Conservation (phyloP, 2,329 filamentous ascomycete genomes). For the Talaromyces sp. region DNA sequence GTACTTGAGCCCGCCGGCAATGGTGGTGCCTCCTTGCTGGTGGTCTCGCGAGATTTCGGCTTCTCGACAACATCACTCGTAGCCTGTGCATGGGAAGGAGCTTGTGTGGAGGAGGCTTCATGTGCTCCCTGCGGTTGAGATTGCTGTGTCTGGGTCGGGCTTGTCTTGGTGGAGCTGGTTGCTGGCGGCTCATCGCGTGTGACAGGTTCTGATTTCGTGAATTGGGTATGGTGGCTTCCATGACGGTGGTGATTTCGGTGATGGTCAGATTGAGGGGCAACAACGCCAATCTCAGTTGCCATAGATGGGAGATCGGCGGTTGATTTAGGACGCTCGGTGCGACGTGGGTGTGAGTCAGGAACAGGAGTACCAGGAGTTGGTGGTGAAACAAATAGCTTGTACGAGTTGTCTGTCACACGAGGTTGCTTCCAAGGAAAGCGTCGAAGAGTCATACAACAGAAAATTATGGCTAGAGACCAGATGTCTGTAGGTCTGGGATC, state of each 20-base stretch:
- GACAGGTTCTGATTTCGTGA: slow-evolving; percentile 20
- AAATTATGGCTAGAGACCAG: slow-evolving; percentile 98
- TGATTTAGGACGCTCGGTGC: slow-evolving; percentile 33
- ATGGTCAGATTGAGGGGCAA: neutral
- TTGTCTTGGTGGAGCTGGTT: slow-evolving; percentile 2
- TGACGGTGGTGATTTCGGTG: slow-evolving; percentile 18
- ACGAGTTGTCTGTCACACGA: slow-evolving; percentile 86
- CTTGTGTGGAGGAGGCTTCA: slow-evolving; percentile 22
- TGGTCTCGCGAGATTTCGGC: slow-evolving; percentile 32
- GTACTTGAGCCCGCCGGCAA: slow-evolving; percentile 27
- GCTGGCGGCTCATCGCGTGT: slow-evolving; percentile 22
- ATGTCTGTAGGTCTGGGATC: slow-evolving; percentile 93
- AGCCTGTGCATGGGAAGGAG: slow-evolving; percentile 5
- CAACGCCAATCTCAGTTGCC: slow-evolving; percentile 25
- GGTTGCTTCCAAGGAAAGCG: slow-evolving; percentile 98
- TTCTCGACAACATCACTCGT: slow-evolving; percentile 21
- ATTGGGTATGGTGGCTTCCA: slow-evolving; percentile 6
- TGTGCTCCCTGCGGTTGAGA: slow-evolving; percentile 14
- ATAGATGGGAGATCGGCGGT: slow-evolving; percentile 32
- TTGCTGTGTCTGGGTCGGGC: slow-evolving; percentile 14
- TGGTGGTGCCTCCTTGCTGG: slow-evolving; percentile 40
- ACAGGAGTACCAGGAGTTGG: slow-evolving; percentile 67
- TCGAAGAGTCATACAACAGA: slow-evolving; percentile 95
- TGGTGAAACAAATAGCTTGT: slow-evolving; percentile 82
- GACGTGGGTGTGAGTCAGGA: slow-evolving; percentile 38